A percentile compares a stretch with the other conserved stretches of the same genome.
Conservation (phyloP, 1,139 yeast genomes). For the Pichia sp. region DNA sequence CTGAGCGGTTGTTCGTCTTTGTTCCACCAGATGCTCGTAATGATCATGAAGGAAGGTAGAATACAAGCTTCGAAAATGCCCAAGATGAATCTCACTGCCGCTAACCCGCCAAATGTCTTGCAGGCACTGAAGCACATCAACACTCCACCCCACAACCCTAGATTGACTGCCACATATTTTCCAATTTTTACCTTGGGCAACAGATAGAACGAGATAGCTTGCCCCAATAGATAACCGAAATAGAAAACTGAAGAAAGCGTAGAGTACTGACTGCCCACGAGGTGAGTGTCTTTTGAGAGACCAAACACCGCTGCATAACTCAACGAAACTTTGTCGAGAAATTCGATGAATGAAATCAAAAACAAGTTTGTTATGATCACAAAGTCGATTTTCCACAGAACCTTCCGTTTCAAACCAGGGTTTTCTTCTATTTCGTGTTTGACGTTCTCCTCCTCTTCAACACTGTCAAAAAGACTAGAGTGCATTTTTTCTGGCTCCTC, state of each 20-base stretch:
- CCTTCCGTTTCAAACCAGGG: too few species aligned
- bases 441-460: too few species aligned
- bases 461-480: too few species aligned
- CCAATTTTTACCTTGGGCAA: slow-evolving; percentile 49
- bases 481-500: too few species aligned
- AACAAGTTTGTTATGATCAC: slow-evolving; percentile 7
- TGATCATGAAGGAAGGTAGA: slow-evolving; percentile 35
- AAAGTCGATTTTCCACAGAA: slow-evolving; percentile 14
- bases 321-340: slow-evolving; percentile 24
- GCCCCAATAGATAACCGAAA: slow-evolving; percentile 49
- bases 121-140: slow-evolving; percentile 39
- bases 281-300: slow-evolving; percentile 18
- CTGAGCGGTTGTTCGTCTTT: slow-evolving; percentile 38
- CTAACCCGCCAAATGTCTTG: slow-evolving; percentile 35
- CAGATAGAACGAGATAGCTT: slow-evolving; percentile 42
- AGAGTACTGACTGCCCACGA: slow-evolving; percentile 23
- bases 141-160: slow-evolving; percentile 48
- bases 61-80: slow-evolving; percentile 40
- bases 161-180: slow-evolving; percentile 35
- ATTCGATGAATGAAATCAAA: slow-evolving; percentile 8
- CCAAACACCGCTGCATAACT: slow-evolving; percentile 25
- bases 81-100: slow-evolving; percentile 37
- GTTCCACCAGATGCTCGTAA: slow-evolving; percentile 29
- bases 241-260: slow-evolving; percentile 58
- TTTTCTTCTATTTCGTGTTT: too few species aligned